These are phyloP conservation scores for Amanita pseudoporphyria DNA, from an alignment of 768 basidiomycete species.

Conservation along the genomic window DNA sequence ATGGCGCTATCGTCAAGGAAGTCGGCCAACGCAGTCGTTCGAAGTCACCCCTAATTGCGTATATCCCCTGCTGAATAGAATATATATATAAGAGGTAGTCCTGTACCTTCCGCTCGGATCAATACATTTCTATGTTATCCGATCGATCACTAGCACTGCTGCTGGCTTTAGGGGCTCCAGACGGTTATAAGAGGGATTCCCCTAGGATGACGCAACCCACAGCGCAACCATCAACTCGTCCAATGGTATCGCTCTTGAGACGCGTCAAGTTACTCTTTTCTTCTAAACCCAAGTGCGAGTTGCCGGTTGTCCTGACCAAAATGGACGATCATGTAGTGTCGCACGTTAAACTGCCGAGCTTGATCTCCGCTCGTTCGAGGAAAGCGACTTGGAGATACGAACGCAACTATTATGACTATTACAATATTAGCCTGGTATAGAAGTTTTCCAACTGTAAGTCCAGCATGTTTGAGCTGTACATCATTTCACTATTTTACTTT, in stretches of 20 bases:
- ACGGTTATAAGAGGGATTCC: too few relatives aligned
- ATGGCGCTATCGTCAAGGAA: too few relatives aligned
- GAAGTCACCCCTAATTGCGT: too few relatives aligned
- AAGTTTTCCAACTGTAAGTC: background rate
- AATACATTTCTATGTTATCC: too few relatives aligned
- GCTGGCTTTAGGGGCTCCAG: too few relatives aligned
- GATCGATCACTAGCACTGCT: too few relatives aligned
- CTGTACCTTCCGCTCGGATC: too few relatives aligned
- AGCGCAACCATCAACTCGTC: background rate
- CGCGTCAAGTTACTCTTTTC: background rate
- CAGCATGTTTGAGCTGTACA: background rate
- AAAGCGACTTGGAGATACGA: background rate
- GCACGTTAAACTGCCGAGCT: background rate
- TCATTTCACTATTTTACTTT: background rate
- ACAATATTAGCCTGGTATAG: background rate
- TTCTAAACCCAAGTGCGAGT: background rate
- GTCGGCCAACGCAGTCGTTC: too few relatives aligned
- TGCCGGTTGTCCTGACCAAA: background rate
- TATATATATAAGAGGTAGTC: too few relatives aligned
- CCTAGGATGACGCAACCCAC: background rate
- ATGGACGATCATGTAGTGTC: background rate
- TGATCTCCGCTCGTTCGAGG: background rate
- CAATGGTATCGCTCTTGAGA: background rate
- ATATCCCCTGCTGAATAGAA: too few relatives aligned
- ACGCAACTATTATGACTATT: background rate